Base-by-base conservation (phyloP, 139 green algal genomes). In the Eudorina sp. region DNA sequence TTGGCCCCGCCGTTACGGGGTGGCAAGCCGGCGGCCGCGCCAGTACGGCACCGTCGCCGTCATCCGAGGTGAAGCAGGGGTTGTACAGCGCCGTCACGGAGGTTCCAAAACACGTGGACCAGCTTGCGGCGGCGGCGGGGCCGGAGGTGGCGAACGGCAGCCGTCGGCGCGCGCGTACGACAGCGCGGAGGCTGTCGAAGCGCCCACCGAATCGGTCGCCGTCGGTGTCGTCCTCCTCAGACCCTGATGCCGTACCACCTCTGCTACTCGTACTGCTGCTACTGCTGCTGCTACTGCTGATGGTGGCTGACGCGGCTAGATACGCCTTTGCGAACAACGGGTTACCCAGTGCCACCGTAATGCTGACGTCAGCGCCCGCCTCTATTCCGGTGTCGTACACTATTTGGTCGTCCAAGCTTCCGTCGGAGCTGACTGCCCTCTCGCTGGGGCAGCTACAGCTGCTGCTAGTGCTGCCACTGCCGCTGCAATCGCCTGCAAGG, bases 331-430 rank as follows among this genome's bases (percentile, higher is more conserved):
- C 55, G 45, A 53, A 83, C 0, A 83, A 51, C 48, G 75, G 75
- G 48, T 83, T 83, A 51, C 75, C 48, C 19, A 83, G 48, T 11
- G 48, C 46, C 31, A 83, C 27, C 29, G 45, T 81, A 11, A 81
- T n/a, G 8, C 25, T 31, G 1, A 75, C 31, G 66, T 46, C 66
- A 46, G 16, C 34, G 66, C 3, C 31, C 13, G 13, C 51, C 51
- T n/a, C n/a, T n/a, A n/a, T n/a, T n/a, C n/a, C n/a, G n/a, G n/a
- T n/a, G n/a, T 13, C 16, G 51, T 13, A 13, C 13, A 58, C 51
- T 16, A 16, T 16, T 16, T 25, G 51, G 55, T 66, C 55, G 55
- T n/a, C 8, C 14, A 8, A 66, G 23, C 55, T 66, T 13, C 18
- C 55, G 11, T n/a, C 55, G 55, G 55, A 27, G 5, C 14, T 66